Conservation (phyloP, 257 asterid genomes). For the Solanum virginianum region DNA sequence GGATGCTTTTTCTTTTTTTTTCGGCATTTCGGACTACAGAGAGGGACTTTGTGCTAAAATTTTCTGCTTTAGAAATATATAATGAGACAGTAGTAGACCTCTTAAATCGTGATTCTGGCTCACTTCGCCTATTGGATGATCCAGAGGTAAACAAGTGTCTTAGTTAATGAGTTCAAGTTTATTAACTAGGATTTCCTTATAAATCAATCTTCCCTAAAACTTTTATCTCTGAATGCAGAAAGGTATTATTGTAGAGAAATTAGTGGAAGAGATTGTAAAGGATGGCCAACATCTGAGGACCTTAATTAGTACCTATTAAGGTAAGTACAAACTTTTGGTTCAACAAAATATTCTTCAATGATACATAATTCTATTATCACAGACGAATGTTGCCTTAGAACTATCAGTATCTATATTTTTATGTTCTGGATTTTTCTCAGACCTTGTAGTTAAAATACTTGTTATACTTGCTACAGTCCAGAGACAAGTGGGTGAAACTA, state of each 20-base stretch:
- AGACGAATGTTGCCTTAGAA: background rate
- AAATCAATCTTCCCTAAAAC: background rate
- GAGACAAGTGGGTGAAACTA: constrained; percentile 94
- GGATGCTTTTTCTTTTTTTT: constrained; percentile 3
- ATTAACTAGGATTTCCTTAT: background rate
- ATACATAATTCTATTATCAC: background rate
- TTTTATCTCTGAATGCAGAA: constrained; percentile 37
- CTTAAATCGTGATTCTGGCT: constrained; percentile 68
- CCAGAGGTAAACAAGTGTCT: constrained; percentile 47
- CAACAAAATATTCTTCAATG: background rate
- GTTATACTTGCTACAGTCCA: constrained; percentile 55
- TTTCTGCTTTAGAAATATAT: constrained; percentile 89
- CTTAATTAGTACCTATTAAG: constrained; percentile 74
- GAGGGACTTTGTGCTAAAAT: constrained; percentile 71
- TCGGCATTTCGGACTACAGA: constrained; percentile 44
- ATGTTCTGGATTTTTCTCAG: background rate
- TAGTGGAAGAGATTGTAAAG: constrained; percentile 63
- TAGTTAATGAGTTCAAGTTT: background rate
- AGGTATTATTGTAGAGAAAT: constrained; percentile 86
- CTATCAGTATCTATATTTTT: background rate
- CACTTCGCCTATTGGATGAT: constrained; percentile 88
- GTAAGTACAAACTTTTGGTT: constrained; percentile 15
- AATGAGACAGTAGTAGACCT: constrained; percentile 94
- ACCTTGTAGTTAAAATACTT: constrained; percentile 3
- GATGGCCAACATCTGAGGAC: constrained; percentile 64